phyloP scores from a whole-genome alignment of 345 rosid genomes.

The Rhizophora apiculata region DNA sequence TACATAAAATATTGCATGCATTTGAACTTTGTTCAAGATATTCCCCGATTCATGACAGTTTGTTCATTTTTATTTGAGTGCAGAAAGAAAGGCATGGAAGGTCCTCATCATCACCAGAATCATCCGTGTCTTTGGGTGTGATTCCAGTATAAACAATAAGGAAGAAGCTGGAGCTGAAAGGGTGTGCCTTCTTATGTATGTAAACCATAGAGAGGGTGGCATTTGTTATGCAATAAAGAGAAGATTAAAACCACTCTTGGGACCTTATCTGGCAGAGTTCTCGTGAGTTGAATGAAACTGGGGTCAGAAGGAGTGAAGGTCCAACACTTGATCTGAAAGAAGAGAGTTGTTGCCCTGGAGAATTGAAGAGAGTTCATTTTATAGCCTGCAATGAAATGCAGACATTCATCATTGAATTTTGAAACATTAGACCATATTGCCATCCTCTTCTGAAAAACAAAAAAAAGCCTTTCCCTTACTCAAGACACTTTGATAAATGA shows the following conservation, averaged over 20 bases:
- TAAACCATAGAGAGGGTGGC: too few species aligned
- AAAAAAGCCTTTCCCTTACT: too few species aligned
- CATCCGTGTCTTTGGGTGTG: neutral
- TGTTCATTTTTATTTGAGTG: neutral
- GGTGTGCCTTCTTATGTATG: too few species aligned
- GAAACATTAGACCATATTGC: neutral
- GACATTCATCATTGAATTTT: neutral
- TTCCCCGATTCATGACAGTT: too few species aligned
- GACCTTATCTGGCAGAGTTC: neutral
- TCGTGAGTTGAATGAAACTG: neutral
- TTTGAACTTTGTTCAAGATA: too few species aligned
- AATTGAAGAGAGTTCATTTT: neutral
- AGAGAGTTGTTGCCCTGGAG: neutral
- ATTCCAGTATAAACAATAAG: neutral
- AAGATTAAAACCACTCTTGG: neutral
- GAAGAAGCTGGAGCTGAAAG: neutral
- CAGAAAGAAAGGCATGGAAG: neutral
- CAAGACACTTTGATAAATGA: too few species aligned
- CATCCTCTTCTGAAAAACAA: neutral
- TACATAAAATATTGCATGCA: too few species aligned
- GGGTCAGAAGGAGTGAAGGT: neutral
- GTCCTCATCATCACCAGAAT: neutral
- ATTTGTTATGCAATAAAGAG: neutral
- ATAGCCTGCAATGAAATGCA: neutral
- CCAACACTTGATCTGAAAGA: neutral